A percentile compares a stretch with the other conserved stretches of the same genome.
These are phyloP conservation scores for Seminavis robusta DNA, from an alignment of 108 stramenopile species.

Conservation along the genomic window DNA sequence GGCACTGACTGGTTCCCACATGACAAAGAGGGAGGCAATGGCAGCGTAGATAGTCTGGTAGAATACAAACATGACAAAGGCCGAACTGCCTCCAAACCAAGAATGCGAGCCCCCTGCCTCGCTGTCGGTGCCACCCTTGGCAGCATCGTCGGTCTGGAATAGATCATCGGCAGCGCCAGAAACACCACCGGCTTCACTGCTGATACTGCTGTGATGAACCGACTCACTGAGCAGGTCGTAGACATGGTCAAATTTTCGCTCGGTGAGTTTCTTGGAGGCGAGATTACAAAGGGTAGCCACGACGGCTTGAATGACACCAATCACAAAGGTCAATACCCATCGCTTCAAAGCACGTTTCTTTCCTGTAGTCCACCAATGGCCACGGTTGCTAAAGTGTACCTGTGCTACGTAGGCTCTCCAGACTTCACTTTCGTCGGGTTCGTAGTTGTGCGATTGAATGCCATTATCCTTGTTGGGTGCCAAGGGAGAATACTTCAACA, in stretches of 20 bases:
- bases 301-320: conserved; percentile 77
- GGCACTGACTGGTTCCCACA: conserved; percentile 86
- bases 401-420: conserved; percentile 84
- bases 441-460: conserved; percentile 84
- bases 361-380: conserved; percentile 91
- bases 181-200: conserved; percentile 1
- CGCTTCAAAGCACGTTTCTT: conserved; percentile 72
- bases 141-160: conserved; percentile 41
- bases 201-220: conserved; percentile 1
- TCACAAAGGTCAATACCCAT: conserved; percentile 78
- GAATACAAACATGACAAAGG: conserved; percentile 69
- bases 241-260: conserved; percentile 67
- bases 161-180: conserved; percentile 35
- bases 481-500: background rate
- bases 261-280: conserved; percentile 34
- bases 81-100: conserved; percentile 37
- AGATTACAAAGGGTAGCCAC: conserved; percentile 72
- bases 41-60: conserved; percentile 81
- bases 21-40: conserved; percentile 79
- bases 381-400: conserved; percentile 80
- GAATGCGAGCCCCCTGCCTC: conserved; percentile 18
- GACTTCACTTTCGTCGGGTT: conserved; percentile 85
- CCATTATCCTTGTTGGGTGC: background rate
- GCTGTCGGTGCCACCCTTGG: conserved; percentile 9
- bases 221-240: conserved; percentile 53